Evolutionary conservation across 306 rosid species (phyloP), one percentile per base, ranked within the genome.

Genomic region (Prunus mongolica): DNA sequence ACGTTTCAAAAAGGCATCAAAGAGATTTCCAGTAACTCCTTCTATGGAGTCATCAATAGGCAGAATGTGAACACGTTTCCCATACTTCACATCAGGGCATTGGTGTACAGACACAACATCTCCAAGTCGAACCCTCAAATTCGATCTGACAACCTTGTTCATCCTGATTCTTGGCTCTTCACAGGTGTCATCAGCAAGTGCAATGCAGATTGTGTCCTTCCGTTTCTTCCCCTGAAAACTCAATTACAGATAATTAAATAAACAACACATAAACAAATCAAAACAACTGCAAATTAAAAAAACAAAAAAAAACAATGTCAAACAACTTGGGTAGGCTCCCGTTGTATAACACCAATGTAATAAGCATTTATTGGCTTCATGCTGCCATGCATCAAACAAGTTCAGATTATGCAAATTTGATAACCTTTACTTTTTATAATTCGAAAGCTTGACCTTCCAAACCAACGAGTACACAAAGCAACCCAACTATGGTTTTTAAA

Each of bases 81-180:
- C 90, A 77, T 82, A 87, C 76, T 84, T 87, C 28, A 87, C 90
- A 78, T 87, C 90, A 1, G 85, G 52, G 71, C 88, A 87, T 66
- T 82, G 88, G 65, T 87, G 90, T 54, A 87, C 88, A 71, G 88
- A 84, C 72, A 87, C 87, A 38, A 87, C 90, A 79, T 87, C 90
- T 56, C 90, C 87, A 71, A 87, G 87, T 38, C 88, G 81, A 72
- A 87, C 90, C 71, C 88, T 73, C 84, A 87, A 65, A 78, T 87
- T 87, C 1, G 88, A 82, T 64, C 91, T 84, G 51, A 87, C 88
- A 80, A 87, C 85, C 70, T 84, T 82, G 78, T 87, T 87, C 87
- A 87, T 84, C 70, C 85, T 80, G 41, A 87, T 84, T 80, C 51
- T 87, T 4, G 82, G 77, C 74, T 75, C 88, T 58, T 87, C 91